These are phyloP conservation scores for Penicillium riverlandense DNA, from an alignment of 495 filamentous ascomycete genomes.

Conservation along the genomic window DNA sequence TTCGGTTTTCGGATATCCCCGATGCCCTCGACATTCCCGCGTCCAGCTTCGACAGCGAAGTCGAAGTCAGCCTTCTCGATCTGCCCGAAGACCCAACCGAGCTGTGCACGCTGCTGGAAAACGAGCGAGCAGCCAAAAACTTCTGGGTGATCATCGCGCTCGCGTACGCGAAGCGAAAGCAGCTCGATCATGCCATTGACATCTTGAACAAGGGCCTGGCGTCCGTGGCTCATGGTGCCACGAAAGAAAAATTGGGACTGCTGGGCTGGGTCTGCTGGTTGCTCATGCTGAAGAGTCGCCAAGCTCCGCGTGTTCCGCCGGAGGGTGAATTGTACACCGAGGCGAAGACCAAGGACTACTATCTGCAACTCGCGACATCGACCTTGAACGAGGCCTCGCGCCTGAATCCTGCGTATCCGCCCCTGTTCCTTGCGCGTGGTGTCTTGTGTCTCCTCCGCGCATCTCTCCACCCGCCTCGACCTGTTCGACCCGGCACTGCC, in stretches of 20 bases:
- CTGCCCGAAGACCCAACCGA: constrained; percentile 94
- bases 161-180: constrained; percentile 93
- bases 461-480: constrained; percentile 70
- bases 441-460: constrained; percentile 83
- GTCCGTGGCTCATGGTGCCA: constrained; percentile 60
- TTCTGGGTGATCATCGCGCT: constrained; percentile 96
- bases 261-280: constrained; percentile 86
- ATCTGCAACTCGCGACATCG: constrained; percentile 81
- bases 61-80: constrained; percentile 86
- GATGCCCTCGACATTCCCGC: constrained; percentile 86
- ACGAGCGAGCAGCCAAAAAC: constrained; percentile 75
- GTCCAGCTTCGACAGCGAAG: constrained; percentile 69
- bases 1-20: constrained; percentile 84
- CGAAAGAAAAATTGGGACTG: constrained; percentile 80
- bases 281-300: constrained; percentile 82
- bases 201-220: constrained; percentile 78
- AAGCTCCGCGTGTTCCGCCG: constrained; percentile 70
- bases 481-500: constrained; percentile 48
- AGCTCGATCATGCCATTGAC: constrained; percentile 89
- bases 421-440: constrained; percentile 84
- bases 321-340: constrained; percentile 59
- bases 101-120: constrained; percentile 87
- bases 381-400: constrained; percentile 89
- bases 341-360: constrained; percentile 83
- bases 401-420: constrained; percentile 85